A percentile compares a stretch with the other conserved stretches of the same genome.
phyloP scores from a whole-genome alignment of 179 eudicot genomes.

The Silene coronaria region DNA sequence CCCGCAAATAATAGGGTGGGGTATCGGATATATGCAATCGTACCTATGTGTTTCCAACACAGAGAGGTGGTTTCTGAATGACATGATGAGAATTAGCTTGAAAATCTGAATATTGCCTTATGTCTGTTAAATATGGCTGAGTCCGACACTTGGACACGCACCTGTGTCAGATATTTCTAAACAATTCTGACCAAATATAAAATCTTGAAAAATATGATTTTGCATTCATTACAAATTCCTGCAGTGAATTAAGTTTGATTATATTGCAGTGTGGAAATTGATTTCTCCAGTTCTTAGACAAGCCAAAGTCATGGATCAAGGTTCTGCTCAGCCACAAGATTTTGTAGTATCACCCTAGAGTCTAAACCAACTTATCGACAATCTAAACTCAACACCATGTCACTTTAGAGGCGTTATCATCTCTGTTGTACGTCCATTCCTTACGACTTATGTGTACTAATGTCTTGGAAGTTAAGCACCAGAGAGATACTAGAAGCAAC shows the following conservation, averaged over 20 bases:
- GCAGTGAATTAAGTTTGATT: not conserved
- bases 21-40: no score
- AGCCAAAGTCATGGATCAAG: constrained; percentile 56
- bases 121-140: no score
- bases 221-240: no score
- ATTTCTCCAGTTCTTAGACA: constrained; percentile 60
- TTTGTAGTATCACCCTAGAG: constrained; percentile 8
- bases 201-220: no score
- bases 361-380: not conserved
- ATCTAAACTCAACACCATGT: not conserved
- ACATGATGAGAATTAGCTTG: no score
- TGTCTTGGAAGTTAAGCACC: not conserved
- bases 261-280: constrained; percentile 73
- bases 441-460: not conserved
- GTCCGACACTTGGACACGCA: no score
- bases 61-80: no score
- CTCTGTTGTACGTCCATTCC: not conserved
- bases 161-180: no score
- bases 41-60: no score
- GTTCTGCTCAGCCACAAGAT: constrained; percentile 29
- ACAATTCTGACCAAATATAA: no score
- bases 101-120: no score
- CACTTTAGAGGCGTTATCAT: not conserved
- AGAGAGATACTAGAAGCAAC: not conserved
- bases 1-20: no score